A percentile compares a stretch with the other conserved stretches of the same genome.
Conservation (phyloP, 768 basidiomycete genomes). For the Trametes coccinea region DNA sequence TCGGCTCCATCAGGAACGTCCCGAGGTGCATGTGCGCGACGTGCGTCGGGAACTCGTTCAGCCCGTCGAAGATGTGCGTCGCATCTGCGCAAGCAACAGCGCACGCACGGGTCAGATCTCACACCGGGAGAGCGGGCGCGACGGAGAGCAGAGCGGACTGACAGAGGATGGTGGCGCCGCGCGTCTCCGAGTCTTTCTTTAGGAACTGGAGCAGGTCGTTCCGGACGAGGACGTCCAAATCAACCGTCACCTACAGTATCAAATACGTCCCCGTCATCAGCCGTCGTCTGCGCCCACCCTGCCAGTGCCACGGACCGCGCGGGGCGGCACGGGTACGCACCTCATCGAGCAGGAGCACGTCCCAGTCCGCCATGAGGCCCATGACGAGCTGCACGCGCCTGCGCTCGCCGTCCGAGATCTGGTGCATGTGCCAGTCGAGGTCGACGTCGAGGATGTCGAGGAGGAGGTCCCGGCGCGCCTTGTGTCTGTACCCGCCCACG, state of each 20-base stretch:
- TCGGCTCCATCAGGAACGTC: conserved; percentile 62
- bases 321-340: conserved; percentile 40
- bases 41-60: conserved; percentile 90
- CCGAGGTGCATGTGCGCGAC: conserved; percentile 91
- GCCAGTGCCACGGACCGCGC: not conserved
- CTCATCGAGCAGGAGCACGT: conserved; percentile 92
- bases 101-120: not conserved
- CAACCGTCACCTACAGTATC: conserved; percentile 79
- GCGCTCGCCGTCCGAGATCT: conserved; percentile 95
- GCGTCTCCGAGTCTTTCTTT: conserved; percentile 71
- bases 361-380: conserved; percentile 94
- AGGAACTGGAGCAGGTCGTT: conserved; percentile 89
- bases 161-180: conserved; percentile 90
- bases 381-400: conserved; percentile 92
- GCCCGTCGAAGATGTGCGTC: conserved; percentile 95
- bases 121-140: conserved; percentile 28
- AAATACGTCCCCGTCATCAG: not conserved
- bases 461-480: conserved; percentile 79
- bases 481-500: conserved; percentile 93
- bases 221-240: conserved; percentile 94
- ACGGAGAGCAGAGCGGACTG: conserved; percentile 27
- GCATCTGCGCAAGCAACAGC: conserved; percentile 59
- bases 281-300: not conserved
- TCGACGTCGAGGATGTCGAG: conserved; percentile 95
- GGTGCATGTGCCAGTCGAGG: conserved; percentile 94